These are phyloP conservation scores for Staphylotrichum tortipilum DNA, from an alignment of 495 filamentous ascomycete species.

Conservation along the genomic window DNA sequence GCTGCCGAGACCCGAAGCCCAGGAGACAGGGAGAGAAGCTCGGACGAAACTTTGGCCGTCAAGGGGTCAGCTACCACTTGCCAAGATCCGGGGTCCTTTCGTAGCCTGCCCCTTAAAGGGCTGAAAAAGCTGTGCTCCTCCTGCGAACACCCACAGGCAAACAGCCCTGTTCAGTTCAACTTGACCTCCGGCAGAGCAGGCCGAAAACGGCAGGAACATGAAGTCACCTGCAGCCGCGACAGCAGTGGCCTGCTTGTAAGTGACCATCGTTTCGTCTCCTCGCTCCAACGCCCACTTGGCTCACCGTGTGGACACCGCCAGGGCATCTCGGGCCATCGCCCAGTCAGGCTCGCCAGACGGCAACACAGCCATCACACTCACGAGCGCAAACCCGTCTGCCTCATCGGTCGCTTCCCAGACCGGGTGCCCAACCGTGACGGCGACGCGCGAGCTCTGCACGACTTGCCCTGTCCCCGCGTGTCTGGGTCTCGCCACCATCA, in stretches of 20 bases:
- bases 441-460: conserved; percentile 18
- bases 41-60: conserved; percentile 4
- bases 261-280: neutral
- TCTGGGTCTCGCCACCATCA: conserved; percentile 24
- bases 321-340: neutral
- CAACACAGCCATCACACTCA: neutral
- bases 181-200: neutral
- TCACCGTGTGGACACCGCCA: neutral
- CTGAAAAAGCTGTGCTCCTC: no score
- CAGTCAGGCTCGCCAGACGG: neutral
- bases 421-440: conserved; percentile 19
- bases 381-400: neutral
- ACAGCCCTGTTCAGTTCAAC: no score
- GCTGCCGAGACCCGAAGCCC: neutral
- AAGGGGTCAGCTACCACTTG: neutral
- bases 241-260: neutral
- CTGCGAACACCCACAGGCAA: no score
- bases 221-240: neutral
- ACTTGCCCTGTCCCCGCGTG: conserved; percentile 24
- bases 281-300: neutral
- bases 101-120: no score
- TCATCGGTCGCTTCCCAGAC: neutral
- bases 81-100: neutral
- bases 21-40: neutral
- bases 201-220: neutral